A percentile compares a stretch with the other conserved stretches of the same genome.
Conservation (phyloP, 768 basidiomycete species). For the Nevesoporus exiguus region DNA sequence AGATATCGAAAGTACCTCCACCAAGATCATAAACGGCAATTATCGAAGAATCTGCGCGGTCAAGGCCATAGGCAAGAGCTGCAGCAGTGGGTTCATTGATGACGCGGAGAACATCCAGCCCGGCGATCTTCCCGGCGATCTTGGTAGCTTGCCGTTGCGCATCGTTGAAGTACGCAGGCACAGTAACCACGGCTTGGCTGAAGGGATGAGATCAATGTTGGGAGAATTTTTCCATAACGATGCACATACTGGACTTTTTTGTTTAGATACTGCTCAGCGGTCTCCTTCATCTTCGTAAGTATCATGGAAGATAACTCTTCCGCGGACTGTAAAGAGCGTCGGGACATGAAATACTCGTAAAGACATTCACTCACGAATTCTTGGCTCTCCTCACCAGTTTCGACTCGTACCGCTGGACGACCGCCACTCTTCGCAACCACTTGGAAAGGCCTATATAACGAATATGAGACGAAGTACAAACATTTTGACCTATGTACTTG, state of each 20-base stretch:
- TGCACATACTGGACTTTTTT: constrained; percentile 85
- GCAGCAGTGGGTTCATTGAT: constrained; percentile 99
- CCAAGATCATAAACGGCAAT: constrained; percentile 99
- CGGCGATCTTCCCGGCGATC: constrained; percentile 95
- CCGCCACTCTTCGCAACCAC: constrained; percentile 70
- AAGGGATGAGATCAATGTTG: background rate
- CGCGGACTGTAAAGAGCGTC: constrained; percentile 53
- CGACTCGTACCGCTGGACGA: constrained; percentile 78
- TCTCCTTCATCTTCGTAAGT: constrained; percentile 90
- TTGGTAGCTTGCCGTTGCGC: constrained; percentile 99
- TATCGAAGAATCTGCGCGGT: constrained; percentile 73
- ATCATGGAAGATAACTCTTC: constrained; percentile 90
- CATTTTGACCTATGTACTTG: constrained; percentile 28
- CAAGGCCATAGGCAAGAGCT: constrained; percentile 96
- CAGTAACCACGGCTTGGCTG: constrained; percentile 88
- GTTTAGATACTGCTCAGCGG: constrained; percentile 89
- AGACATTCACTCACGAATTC: constrained; percentile 56
- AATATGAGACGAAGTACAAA: background rate
- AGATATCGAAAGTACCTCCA: constrained; percentile 99
- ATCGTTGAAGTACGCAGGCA: constrained; percentile 99
- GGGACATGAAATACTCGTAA: background rate
- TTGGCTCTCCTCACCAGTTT: constrained; percentile 82
- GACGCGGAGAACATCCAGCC: constrained; percentile 94
- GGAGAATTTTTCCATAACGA: background rate
- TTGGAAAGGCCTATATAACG: constrained; percentile 68